Conservation (phyloP, 257 asterid genomes). For the Fraxinus pennsylvanica region DNA sequence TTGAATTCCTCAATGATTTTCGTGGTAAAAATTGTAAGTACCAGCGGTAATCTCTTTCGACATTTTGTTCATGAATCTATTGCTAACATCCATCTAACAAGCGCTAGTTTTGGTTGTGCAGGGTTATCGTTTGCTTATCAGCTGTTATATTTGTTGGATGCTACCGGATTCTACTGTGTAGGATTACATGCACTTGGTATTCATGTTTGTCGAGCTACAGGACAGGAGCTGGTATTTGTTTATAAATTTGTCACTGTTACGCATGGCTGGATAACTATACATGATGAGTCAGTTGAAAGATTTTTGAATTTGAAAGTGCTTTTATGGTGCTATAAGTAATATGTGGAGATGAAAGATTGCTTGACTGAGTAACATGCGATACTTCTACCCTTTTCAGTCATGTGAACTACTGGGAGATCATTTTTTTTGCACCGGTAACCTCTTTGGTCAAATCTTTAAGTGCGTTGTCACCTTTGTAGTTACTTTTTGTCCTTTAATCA, state of each 20-base stretch:
- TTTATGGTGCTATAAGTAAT: no score
- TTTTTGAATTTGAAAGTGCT: not conserved
- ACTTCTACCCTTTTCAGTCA: no score
- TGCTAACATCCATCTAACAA: conserved; percentile 29
- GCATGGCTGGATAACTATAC: no score
- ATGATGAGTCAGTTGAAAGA: not conserved
- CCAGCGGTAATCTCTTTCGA: conserved; percentile 14
- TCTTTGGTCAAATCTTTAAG: no score
- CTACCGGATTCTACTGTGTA: conserved; percentile 86
- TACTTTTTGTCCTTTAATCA: not conserved
- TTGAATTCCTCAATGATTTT: not conserved
- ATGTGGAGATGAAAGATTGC: no score
- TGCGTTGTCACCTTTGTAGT: no score
- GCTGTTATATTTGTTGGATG: conserved; percentile 89
- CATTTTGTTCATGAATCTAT: conserved; percentile 11
- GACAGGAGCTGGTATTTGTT: conserved; percentile 85
- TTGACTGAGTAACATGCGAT: no score
- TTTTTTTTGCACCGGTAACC: no score
- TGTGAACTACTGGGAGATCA: not conserved
- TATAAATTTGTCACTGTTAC: not conserved
- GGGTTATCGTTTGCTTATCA: conserved; percentile 94
- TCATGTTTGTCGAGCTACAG: conserved; percentile 98
- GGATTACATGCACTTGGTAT: conserved; percentile 91
- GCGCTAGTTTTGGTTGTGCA: conserved; percentile 41
- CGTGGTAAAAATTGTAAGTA: conserved; percentile 5